Evolutionary conservation across 176 grass and related monocot species (phyloP), one percentile per base, ranked within the genome.

Genomic region (Chloris gayana): DNA sequence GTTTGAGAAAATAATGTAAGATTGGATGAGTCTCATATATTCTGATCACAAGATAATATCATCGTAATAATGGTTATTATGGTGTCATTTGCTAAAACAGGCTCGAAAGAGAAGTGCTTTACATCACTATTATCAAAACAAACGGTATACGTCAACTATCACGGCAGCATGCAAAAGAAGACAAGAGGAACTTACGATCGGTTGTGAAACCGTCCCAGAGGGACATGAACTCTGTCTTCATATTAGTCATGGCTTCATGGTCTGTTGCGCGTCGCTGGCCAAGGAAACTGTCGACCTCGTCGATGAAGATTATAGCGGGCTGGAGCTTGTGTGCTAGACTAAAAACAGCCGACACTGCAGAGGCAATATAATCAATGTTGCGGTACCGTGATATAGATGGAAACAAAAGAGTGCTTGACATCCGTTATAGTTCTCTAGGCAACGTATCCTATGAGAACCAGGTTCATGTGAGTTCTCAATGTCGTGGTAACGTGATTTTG

Each of bases 141-240:
- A 19, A 65, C 57, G 21, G 25, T 22, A 54, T n/a, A n/a, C n/a
- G n/a, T n/a, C n/a, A n/a, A n/a, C n/a, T n/a, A n/a, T n/a, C n/a
- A n/a, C n/a, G n/a, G n/a, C n/a, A n/a, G n/a, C 70, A 42, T 7
- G 0, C 9, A 46, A 70, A 29, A 29, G 24, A 29, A 8, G 8
- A 7, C 29, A 21, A 25, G 7, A 67, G 58, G 70, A 14, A 89
- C 96, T 93, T 75, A 99, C 96, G 92, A 19, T 99, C 96, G 0
- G 96, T 99, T 51, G 96, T 99, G 82, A 99, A 99, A 37, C 96
- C 96, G 72, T 99, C 96, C 96, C 96, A 99, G 32, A 99, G 86
- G 66, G 96, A 99, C 96, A 99, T 99, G 81, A 99, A 99, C 75
- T 99, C 96, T 12, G 93, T 99, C 91, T 99, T 99, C 96, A 99